Percentiles rank a stretch among this genome's conserved stretches.
phyloP scores from a whole-genome alignment of 2,329 filamentous ascomycete genomes.

The Stemphylium beticola region DNA sequence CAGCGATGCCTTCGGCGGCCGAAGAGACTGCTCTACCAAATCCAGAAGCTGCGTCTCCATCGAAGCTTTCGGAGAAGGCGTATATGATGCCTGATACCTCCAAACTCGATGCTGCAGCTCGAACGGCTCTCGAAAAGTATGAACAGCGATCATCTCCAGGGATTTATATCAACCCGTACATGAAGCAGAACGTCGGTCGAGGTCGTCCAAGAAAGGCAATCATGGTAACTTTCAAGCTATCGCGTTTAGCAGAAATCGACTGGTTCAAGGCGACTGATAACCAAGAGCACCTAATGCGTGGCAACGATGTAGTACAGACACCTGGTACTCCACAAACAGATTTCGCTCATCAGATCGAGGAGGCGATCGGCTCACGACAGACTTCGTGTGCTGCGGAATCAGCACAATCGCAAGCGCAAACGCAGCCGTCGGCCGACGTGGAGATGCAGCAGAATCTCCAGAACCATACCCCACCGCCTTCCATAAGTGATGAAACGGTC shows the following conservation, averaged over 20 bases:
- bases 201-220: constrained; percentile 53
- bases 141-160: constrained; percentile 43
- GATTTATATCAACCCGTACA: constrained; percentile 55
- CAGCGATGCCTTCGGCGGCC: background rate
- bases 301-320: background rate
- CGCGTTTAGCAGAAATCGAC: constrained; percentile 38
- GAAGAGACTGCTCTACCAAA: background rate
- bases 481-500: background rate
- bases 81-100: constrained; percentile 4
- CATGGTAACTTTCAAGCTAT: constrained; percentile 52
- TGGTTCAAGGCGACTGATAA: constrained; percentile 40
- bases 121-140: constrained; percentile 37
- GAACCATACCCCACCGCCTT: background rate
- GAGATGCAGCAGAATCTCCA: background rate
- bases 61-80: background rate
- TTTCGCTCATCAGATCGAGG: background rate
- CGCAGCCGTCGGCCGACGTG: background rate
- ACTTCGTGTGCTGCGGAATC: background rate
- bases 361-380: background rate
- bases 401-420: background rate
- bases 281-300: background rate
- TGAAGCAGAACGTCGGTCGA: constrained; percentile 42
- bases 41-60: background rate
- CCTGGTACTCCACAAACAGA: background rate
- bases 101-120: constrained; percentile 12